A percentile compares a stretch with the other conserved stretches of the same genome.
Evolutionary conservation across 495 filamentous ascomycete genomes (phyloP).

Genomic region (Sabuloglossum arenarium): DNA sequence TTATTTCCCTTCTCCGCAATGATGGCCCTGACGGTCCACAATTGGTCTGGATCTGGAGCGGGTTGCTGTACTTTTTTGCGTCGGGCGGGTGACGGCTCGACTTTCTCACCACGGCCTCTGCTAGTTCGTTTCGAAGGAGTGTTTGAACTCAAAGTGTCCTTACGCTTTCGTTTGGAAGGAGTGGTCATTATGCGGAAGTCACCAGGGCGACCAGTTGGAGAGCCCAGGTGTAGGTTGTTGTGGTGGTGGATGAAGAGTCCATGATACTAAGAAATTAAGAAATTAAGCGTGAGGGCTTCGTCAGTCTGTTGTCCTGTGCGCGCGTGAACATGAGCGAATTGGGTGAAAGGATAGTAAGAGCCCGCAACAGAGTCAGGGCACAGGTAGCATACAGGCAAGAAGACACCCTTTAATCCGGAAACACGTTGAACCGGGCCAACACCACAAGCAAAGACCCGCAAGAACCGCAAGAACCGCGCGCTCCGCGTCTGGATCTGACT

Average conservation of each 20-base stretch:
- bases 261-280: background rate
- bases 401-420: no score
- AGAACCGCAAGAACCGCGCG: no score
- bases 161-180: background rate
- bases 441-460: no score
- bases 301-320: background rate
- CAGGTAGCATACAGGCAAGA: no score
- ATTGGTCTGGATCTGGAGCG: background rate
- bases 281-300: background rate
- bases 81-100: background rate
- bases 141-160: background rate
- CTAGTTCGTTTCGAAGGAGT: background rate
- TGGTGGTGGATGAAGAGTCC: background rate
- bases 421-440: no score
- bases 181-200: background rate
- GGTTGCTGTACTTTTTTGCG: background rate
- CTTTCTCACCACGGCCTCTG: background rate
- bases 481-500: no score
- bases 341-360: no score
- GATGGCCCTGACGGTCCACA: slow-evolving; percentile 4
- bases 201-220: background rate
- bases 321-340: background rate
- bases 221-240: background rate
- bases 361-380: no score
- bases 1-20: slow-evolving; percentile 2